Evolutionary conservation across 768 basidiomycete genomes (phyloP), one percentile per base, ranked within the genome.

Genomic region (Botryobasidium botryosum): DNA sequence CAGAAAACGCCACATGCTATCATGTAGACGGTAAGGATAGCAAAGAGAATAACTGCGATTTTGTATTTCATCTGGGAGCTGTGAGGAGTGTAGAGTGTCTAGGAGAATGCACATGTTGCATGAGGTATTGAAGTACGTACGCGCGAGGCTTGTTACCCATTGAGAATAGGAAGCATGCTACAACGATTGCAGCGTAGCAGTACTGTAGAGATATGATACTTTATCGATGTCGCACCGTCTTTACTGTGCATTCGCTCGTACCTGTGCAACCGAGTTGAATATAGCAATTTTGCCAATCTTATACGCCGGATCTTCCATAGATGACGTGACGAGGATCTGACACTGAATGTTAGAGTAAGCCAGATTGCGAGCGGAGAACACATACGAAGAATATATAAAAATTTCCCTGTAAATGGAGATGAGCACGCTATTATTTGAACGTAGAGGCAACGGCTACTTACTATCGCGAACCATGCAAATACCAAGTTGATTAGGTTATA

Each of bases 131-230:
- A 20, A 18, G 36, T 35, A 48, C 67, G 52, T 51, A 88, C 85
- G 83, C 77, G 62, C 74, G 70, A 3, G 90, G 90, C 57, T 82
- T 80, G 60, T 94, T 94, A 15, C 91, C 91, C 88, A 96, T 92
- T 0, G 86, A 82, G 59, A 94, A 82, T 1, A 94, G 65, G 68
- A 96, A 94, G 52, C 78, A 81, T 6, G 83, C 79, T n/a, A 90
- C 70, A 24, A 97, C 70, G 33, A 85, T 70, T 3, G 82, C 82
- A 3, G 79, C 76, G 69, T 94, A 78, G 27, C 78, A 61, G 57
- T 85, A 92, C 77, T 90, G 53, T 7, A 17, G 39, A 15, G 39
- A 6, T n/a, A n/a, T 36, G 17, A 8, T 35, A 7, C 10, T 24
- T 17, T n/a, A 8, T 18, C 24, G 32, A 10, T 33, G 10, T 33